These are phyloP conservation scores for Solanum hybrid DNA, from an alignment of 305 asterid genomes.

Conservation along the genomic window DNA sequence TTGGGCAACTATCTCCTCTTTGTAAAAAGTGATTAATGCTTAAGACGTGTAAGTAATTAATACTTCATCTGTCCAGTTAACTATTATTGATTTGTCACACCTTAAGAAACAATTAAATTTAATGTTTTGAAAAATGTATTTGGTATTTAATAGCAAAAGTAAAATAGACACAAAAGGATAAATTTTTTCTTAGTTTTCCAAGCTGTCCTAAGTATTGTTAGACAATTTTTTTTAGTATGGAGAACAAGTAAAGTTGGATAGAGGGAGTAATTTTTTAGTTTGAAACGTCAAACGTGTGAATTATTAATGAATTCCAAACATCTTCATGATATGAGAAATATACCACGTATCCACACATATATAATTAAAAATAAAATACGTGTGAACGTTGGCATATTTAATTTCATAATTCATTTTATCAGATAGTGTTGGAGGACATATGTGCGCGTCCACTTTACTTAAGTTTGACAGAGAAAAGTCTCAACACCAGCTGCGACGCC, in stretches of 20 bases:
- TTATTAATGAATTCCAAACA: neutral
- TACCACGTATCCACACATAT: neutral
- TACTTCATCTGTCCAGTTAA: too few relatives aligned
- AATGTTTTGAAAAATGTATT: too few relatives aligned
- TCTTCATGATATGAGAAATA: neutral
- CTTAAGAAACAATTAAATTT: too few relatives aligned
- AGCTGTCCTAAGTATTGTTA: too few relatives aligned
- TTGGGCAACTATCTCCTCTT: neutral
- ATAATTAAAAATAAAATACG: neutral
- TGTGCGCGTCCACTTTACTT: neutral
- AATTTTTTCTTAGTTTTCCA: too few relatives aligned
- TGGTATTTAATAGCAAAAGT: too few relatives aligned
- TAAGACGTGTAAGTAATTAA: neutral
- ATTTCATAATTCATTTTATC: neutral
- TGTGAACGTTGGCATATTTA: neutral
- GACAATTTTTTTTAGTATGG: neutral
- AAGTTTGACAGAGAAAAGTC: neutral
- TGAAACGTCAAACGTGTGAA: neutral
- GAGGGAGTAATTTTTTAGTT: neutral
- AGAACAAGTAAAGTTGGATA: rapidly evolving
- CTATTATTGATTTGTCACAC: too few relatives aligned
- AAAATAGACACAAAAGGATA: neutral
- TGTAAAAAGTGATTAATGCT: neutral
- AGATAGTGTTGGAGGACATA: neutral
- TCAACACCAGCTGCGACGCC: neutral